Evolutionary conservation across 441 rosid species (phyloP), one percentile per base, ranked within the genome.

Genomic region (Manihot esculenta): DNA sequence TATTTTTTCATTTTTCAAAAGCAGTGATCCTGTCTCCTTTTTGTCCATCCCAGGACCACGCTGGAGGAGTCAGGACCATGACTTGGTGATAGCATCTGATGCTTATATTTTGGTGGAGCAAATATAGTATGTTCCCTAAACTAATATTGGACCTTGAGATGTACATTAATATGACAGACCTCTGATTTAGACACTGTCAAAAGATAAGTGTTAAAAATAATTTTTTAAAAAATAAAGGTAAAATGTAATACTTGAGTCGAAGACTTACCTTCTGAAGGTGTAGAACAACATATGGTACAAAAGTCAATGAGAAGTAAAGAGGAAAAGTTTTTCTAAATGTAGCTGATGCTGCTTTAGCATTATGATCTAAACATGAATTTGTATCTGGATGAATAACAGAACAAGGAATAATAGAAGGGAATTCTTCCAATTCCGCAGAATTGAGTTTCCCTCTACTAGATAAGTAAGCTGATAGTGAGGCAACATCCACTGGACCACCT

Each of bases 291-390:
- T 83, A 95, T 71, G 99, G 99, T 70, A 96, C 98, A 73, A 93
- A 96, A 20, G 99, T 96, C 78, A 96, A 67, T 18, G 98, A 93
- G 85, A 93, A 96, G 81, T 93, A 96, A 49, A 93, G 89, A 0
- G 99, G 99, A 75, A 96, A 96, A 33, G 99, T 96, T 84, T 91
- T 96, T 84, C 85, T 89, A 84, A 96, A 96, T 74, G 98, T 91
- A 66, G 94, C 91, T 38, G 94, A 90, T 72, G 92, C 85, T 73
- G 98, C 98, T 73, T 87, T 91, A 30, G 81, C 97, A 84, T 93
- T 88, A 68, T 95, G 98, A 76, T 73, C 78, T 69, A 93, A 70
- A 72, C 99, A 96, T 26, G 94, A 95, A 57, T 80, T 78, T 20
- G 94, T 86, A 78, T 78, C 77, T 23, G 99, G 99, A 87, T 93